A percentile compares a stretch with the other conserved stretches of the same genome.
Conservation (phyloP, 495 filamentous ascomycete species). For the Podospora conica region DNA sequence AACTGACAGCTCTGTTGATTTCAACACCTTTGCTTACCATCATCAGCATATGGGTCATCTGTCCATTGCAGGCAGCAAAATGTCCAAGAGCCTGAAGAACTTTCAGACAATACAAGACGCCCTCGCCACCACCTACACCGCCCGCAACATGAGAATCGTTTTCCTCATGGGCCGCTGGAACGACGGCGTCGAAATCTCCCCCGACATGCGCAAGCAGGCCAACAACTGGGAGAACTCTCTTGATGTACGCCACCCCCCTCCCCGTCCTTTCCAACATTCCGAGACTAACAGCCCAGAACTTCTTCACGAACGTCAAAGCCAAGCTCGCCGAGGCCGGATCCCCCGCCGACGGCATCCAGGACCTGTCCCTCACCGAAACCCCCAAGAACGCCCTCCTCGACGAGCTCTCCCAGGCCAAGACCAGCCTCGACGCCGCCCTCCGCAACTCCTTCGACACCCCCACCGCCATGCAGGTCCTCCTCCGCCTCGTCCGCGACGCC, state of each 20-base stretch:
- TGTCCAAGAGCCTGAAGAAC: slow-evolving; percentile 94
- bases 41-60: slow-evolving; percentile 80
- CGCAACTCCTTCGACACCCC: slow-evolving; percentile 89
- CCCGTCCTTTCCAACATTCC: neutral
- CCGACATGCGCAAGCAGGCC: slow-evolving; percentile 66
- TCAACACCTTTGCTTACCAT: too few species aligned
- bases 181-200: slow-evolving; percentile 84
- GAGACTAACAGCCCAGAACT: slow-evolving; percentile 51
- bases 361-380: slow-evolving; percentile 32
- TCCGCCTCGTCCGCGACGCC: slow-evolving; percentile 64
- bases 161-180: slow-evolving; percentile 88
- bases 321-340: slow-evolving; percentile 41
- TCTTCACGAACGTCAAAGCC: slow-evolving; percentile 76
- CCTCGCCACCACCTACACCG: slow-evolving; percentile 65
- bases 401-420: slow-evolving; percentile 57
- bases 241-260: slow-evolving; percentile 42
- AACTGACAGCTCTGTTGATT: neutral
- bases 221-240: slow-evolving; percentile 75
- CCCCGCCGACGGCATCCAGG: slow-evolving; percentile 42
- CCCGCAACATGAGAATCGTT: slow-evolving; percentile 74
- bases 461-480: slow-evolving; percentile 65
- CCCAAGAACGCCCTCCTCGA: slow-evolving; percentile 25
- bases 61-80: slow-evolving; percentile 83
- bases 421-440: slow-evolving; percentile 58
- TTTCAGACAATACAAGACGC: slow-evolving; percentile 93